Evolutionary conservation across 768 basidiomycete genomes (phyloP), one percentile per base, ranked within the genome.

Genomic region (Tylopilus rubrobrunneus): DNA sequence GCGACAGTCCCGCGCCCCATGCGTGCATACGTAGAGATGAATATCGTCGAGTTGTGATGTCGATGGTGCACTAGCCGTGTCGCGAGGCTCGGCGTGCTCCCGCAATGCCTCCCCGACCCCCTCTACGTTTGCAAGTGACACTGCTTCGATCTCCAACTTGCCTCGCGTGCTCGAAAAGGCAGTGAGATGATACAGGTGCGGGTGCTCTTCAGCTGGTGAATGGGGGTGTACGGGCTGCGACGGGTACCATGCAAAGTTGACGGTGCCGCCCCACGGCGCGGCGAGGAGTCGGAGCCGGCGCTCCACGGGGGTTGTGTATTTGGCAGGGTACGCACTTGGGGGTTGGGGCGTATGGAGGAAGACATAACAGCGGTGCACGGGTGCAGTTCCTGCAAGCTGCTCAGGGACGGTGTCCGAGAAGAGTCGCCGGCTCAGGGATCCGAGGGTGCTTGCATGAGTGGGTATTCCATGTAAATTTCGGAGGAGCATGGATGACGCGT

Each of bases 1-100:
- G 6, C 90, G 77, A 69, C 90, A 94, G 64, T 92, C 90, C 47
- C 89, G 78, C 39, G 79, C 75, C 5, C 81, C 83, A 64, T 93
- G 91, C 5, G 89, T 91, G 65, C 91, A 93, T 1, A 93, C 82
- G 61, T 85, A 88, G 17, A 89, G 56, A 58, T 75, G 65, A 44
- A 76, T 52, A 41, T 65, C 59, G 21, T 77, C 54, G n/a, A 52
- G 51, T 9, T 19, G 39, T 5, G 33, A 15, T 2, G 25, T 23
- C 14, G 52, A 41, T 6, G 41, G 43, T 28, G 63, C 51, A 36
- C 53, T 27, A 64, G 57, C 14, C 61, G 60, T 55, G 74, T n/a
- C 17, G 0, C 14, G 27, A 25, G 54, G 74, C 12, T 56, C 61
- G 34, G 57, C 61, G 45, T 85, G 73, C 48, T 47, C 60, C 25